Evolutionary conservation across 2,329 filamentous ascomycete species (phyloP), one percentile per base, ranked within the genome.

Genomic region (Neurospora crassa): DNA sequence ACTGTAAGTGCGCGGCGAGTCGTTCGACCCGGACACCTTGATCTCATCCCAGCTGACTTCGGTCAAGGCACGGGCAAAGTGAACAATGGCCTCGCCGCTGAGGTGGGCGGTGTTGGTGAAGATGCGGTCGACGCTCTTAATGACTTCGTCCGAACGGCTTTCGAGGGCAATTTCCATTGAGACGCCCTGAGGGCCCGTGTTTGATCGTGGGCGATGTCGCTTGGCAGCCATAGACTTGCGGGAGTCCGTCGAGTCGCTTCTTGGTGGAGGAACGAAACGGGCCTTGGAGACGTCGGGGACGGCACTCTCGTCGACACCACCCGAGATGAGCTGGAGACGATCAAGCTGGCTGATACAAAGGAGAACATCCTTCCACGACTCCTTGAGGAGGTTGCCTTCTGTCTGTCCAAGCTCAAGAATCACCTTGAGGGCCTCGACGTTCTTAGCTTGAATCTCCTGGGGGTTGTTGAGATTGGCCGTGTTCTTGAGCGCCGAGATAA

Each of bases 41-140:
- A 99, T 99, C 81, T 99, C 96, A 78, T 98, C 95, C 96, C 96
- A 98, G 81, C 95, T 98, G 75, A 99, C 95, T 79, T 97, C 94
- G 8, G 93, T 97, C 72, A 99, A 83, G 0, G 96, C 94, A 71
- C 90, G 90, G 69, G 97, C 95, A 79, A 99, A 99, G 79, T 97
- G 91, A 1, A 98, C 92, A 77, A 99, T 99, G 3, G 95, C 94
- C 75, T 97, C 94, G 72, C 94, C 94, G 5, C 92, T 94, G 2
- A 99, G 86, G 76, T 96, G 94, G 10, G 94, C 95, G 0, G 96
- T 98, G 78, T 96, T 97, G 68, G 94, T 97, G 79, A 99, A 99
- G 77, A 99, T 98, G 47, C 93, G 89, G 80, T 99, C 96, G 4
- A 99, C 94, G 37, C 92, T 91, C 76, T 94, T 93, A 76, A 98